Evolutionary conservation across 2,329 filamentous ascomycete genomes (phyloP).

Genomic region (Penicillium sp.): DNA sequence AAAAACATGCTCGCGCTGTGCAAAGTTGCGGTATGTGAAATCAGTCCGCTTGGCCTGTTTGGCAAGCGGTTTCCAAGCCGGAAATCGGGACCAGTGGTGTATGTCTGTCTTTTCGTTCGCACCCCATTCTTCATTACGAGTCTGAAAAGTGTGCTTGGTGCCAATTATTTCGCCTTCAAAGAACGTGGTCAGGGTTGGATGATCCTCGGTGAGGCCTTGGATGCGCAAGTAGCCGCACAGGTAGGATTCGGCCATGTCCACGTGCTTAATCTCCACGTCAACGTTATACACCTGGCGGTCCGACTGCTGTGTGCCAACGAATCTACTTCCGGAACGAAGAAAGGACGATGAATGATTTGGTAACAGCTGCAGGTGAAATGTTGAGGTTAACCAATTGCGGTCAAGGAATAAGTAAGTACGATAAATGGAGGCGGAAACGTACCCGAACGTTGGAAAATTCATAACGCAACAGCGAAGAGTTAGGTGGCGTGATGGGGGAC

Average conservation of each 20-base stretch:
- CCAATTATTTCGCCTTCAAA: constrained; percentile 99
- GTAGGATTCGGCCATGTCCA: constrained; percentile 91
- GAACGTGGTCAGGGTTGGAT: constrained; percentile 95
- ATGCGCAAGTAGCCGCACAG: constrained; percentile 94
- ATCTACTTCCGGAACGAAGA: constrained; percentile 82
- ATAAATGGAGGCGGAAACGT: constrained; percentile 28
- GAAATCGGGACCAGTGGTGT: constrained; percentile 89
- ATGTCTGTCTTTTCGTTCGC: constrained; percentile 88
- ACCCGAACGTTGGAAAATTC: constrained; percentile 59
- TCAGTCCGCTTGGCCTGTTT: constrained; percentile 60
- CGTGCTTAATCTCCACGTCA: constrained; percentile 94
- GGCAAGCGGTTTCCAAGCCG: constrained; percentile 75
- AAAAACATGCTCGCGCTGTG: constrained; percentile 84
- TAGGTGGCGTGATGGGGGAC: constrained; percentile 33
- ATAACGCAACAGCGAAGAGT: constrained; percentile 51
- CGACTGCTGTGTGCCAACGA: constrained; percentile 87
- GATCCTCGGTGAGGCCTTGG: constrained; percentile 91
- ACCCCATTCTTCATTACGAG: constrained; percentile 85
- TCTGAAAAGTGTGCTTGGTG: constrained; percentile 89
- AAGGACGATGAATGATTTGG: constrained; percentile 82
- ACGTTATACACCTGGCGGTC: constrained; percentile 93
- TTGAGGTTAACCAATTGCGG: constrained; percentile 15
- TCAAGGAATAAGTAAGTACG: constrained; percentile 1
- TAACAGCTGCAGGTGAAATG: constrained; percentile 56
- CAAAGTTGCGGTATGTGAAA: constrained; percentile 65